These are phyloP conservation scores for Apiotrichum porosum DNA, from an alignment of 1,284 basidiomycete species.

Conservation along the genomic window DNA sequence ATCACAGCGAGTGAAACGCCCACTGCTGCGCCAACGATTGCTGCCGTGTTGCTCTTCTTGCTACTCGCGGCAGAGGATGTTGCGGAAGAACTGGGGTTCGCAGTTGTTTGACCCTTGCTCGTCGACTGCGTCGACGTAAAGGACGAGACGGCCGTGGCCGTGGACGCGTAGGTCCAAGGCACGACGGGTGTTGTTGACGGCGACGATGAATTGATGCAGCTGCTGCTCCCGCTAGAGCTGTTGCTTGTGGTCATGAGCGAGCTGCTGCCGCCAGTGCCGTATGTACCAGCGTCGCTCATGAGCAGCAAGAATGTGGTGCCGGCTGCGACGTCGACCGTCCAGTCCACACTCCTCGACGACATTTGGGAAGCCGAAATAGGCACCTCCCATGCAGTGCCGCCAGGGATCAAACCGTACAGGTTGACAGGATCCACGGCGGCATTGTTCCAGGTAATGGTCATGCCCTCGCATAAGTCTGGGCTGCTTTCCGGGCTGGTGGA, in stretches of 20 bases:
- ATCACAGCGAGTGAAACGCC: conserved; percentile 6
- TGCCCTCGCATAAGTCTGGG: conserved; percentile 29
- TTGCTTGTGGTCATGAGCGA: conserved; percentile 22
- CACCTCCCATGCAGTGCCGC: conserved; percentile 34
- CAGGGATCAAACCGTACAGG: conserved; percentile 37
- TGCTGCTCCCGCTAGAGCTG: conserved; percentile 13
- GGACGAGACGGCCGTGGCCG: neutral
- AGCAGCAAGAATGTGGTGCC: conserved; percentile 36
- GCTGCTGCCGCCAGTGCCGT: conserved; percentile 38
- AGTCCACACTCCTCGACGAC: conserved; percentile 3
- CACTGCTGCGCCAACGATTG: conserved; percentile 13
- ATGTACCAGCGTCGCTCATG: conserved; percentile 37
- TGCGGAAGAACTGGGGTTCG: neutral
- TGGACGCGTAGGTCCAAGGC: neutral
- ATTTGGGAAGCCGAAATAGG: conserved; percentile 23
- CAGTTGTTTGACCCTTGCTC: too few species aligned
- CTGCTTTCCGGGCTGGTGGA: conserved; percentile 23
- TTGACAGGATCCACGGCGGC: conserved; percentile 28
- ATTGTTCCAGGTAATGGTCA: conserved; percentile 30
- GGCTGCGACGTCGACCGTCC: conserved; percentile 32
- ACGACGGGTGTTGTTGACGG: conserved; percentile 9
- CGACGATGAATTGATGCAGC: conserved; percentile 26
- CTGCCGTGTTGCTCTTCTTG: neutral
- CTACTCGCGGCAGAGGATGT: neutral
- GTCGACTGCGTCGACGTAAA: too few species aligned